These are phyloP conservation scores for Colletotrichum australisinense DNA, from an alignment of 2,329 filamentous ascomycete species.

Conservation along the genomic window DNA sequence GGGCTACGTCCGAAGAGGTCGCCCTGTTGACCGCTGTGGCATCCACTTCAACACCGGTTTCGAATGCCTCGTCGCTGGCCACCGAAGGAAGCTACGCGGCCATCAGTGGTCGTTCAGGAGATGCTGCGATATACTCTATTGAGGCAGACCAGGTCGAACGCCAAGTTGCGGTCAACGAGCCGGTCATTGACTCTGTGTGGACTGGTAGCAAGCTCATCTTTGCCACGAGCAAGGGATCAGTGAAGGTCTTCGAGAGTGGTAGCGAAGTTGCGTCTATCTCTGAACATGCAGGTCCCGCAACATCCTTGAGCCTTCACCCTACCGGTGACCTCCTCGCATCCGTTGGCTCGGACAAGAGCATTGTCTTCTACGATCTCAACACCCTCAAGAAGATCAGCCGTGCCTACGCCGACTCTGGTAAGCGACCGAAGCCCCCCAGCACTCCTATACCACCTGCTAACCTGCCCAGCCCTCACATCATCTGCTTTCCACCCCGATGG, in stretches of 20 bases:
- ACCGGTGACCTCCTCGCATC: conserved; percentile 86
- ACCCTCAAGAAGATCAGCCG: conserved; percentile 78
- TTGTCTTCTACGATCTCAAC: conserved; percentile 86
- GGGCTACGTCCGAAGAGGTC: conserved; percentile 82
- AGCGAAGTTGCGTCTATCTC: conserved; percentile 75
- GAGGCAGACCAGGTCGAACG: conserved; percentile 75
- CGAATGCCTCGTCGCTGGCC: conserved; percentile 61
- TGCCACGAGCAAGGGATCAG: conserved; percentile 78
- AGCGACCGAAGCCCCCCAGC: not conserved
- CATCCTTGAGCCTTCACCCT: conserved; percentile 83
- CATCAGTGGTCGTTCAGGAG: conserved; percentile 79
- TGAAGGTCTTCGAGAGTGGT: conserved; percentile 84
- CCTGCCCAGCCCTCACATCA: conserved; percentile 72
- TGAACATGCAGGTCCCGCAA: conserved; percentile 87
- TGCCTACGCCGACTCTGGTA: conserved; percentile 76
- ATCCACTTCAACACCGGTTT: conserved; percentile 59
- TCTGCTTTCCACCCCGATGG: conserved; percentile 95
- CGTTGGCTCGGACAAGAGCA: conserved; percentile 91
- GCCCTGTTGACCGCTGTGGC: conserved; percentile 57
- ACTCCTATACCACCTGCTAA: conserved; percentile 41
- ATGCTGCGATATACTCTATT: conserved; percentile 80
- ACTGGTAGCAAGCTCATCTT: conserved; percentile 76
- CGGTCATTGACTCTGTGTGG: conserved; percentile 76
- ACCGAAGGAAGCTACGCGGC: conserved; percentile 73
- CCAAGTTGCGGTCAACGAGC: conserved; percentile 73